phyloP scores from a whole-genome alignment of 2,329 filamentous ascomycete genomes.

The Pseudogymnoascus sp. region DNA sequence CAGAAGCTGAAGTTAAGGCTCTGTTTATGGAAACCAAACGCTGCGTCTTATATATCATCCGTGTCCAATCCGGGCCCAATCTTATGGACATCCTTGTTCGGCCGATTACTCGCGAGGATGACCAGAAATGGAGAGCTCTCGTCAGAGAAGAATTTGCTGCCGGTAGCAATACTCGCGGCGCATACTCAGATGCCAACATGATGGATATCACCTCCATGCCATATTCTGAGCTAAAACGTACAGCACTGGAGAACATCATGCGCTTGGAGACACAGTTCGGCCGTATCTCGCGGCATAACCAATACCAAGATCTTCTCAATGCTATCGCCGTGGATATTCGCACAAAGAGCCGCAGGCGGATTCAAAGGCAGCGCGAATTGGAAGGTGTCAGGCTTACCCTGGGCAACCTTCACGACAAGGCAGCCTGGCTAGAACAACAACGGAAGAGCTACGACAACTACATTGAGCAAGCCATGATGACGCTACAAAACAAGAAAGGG shows the following conservation, averaged over 20 bases:
- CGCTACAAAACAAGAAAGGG: constrained; percentile 93
- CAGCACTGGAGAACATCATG: constrained; percentile 89
- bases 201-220: constrained; percentile 83
- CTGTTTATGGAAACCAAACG: constrained; percentile 98
- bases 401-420: constrained; percentile 72
- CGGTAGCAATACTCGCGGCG: constrained; percentile 63
- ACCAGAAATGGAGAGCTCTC: constrained; percentile 75
- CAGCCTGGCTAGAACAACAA: constrained; percentile 86
- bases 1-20: constrained; percentile 83
- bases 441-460: constrained; percentile 98
- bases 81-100: constrained; percentile 95
- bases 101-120: constrained; percentile 78
- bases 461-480: constrained; percentile 97
- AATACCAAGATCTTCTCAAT: constrained; percentile 97
- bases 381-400: constrained; percentile 75
- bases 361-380: constrained; percentile 85
- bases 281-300: constrained; percentile 77
- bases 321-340: constrained; percentile 94
- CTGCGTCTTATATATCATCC: constrained; percentile 94
- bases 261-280: constrained; percentile 70
- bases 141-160: constrained; percentile 72
- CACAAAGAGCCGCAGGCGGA: constrained; percentile 86
- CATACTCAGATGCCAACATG: constrained; percentile 85
- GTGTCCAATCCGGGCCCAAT: constrained; percentile 83
- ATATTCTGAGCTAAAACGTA: constrained; percentile 88